Evolutionary conservation across 768 basidiomycete genomes (phyloP), one percentile per base, ranked within the genome.

Genomic region (Trametes elegans): DNA sequence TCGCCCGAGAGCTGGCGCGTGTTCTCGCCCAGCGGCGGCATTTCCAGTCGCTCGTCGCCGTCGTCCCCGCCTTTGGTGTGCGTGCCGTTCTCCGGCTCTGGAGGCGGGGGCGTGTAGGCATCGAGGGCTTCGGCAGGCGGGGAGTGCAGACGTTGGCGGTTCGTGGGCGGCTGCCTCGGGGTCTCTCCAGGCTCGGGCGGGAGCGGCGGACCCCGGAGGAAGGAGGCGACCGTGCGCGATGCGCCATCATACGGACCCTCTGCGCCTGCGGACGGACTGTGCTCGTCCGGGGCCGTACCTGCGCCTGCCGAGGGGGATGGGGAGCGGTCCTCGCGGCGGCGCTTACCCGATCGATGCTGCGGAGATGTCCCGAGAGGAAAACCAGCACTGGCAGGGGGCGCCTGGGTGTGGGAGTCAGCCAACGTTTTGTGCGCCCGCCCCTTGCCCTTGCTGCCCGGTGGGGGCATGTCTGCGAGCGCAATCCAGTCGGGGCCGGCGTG

Each of bases 381-480:
- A n/a, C n/a, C n/a, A n/a, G n/a, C n/a, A n/a, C n/a, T n/a, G n/a
- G n/a, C n/a, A n/a, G n/a, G n/a, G n/a, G n/a, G n/a, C n/a, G n/a
- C n/a, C n/a, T n/a, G n/a, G n/a, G n/a, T n/a, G n/a, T n/a, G n/a
- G n/a, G n/a, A n/a, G n/a, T n/a, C n/a, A n/a, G n/a, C n/a, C n/a
- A n/a, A n/a, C n/a, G n/a, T n/a, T n/a, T n/a, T n/a, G n/a, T n/a
- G 14, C 14, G 19, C 27, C 19, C 26, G n/a, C 49, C 70, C 68
- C 64, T 86, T 86, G 0, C 84, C 85, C 62, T 85, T 87, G 69
- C 71, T 76, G 18, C 77, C 77, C 7, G 71, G 70, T 1, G 72
- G 65, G 3, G 78, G 74, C 64, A 84, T 81, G 60, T 85, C 79
- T 38, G 72, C 72, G 19, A 91, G 75, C 49, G 82, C 82, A 1